These are phyloP conservation scores for Globisporangium abappressorium DNA, from an alignment of 352 stramenopile genomes.

Conservation along the genomic window DNA sequence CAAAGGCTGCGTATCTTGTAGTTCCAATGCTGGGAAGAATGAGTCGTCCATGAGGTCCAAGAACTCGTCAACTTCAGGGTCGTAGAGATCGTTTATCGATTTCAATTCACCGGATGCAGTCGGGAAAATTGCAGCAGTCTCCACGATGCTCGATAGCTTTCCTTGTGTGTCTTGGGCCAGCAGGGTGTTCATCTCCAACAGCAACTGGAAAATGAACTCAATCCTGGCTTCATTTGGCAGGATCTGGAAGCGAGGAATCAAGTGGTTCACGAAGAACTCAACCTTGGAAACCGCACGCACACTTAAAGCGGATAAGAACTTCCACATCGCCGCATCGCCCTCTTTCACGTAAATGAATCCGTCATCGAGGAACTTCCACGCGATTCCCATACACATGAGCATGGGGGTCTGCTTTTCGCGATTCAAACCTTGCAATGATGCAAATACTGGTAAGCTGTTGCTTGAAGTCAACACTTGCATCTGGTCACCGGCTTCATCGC, in stretches of 20 bases:
- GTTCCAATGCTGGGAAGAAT: constrained; percentile 59
- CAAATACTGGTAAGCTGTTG: constrained; percentile 24
- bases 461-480: constrained; percentile 9
- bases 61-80: constrained; percentile 73
- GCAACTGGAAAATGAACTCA: constrained; percentile 41
- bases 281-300: constrained; percentile 38
- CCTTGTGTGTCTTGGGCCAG: constrained; percentile 41
- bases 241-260: constrained; percentile 48
- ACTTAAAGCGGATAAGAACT: constrained; percentile 33
- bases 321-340: constrained; percentile 27
- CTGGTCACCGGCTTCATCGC: constrained; percentile 7
- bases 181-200: constrained; percentile 39
- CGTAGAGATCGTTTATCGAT: constrained; percentile 60
- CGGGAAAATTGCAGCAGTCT: constrained; percentile 57
- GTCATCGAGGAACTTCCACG: constrained; percentile 43
- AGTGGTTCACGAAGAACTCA: constrained; percentile 44
- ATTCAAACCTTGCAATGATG: constrained; percentile 25
- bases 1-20: constrained; percentile 55
- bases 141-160: constrained; percentile 37
- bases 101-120: constrained; percentile 52
- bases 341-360: constrained; percentile 50
- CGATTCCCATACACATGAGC: constrained; percentile 41
- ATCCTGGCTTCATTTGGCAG: constrained; percentile 28
- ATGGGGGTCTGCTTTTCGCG: constrained; percentile 16
- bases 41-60: constrained; percentile 61